phyloP scores from a whole-genome alignment of 768 basidiomycete genomes.

The Termitomyces sp. region DNA sequence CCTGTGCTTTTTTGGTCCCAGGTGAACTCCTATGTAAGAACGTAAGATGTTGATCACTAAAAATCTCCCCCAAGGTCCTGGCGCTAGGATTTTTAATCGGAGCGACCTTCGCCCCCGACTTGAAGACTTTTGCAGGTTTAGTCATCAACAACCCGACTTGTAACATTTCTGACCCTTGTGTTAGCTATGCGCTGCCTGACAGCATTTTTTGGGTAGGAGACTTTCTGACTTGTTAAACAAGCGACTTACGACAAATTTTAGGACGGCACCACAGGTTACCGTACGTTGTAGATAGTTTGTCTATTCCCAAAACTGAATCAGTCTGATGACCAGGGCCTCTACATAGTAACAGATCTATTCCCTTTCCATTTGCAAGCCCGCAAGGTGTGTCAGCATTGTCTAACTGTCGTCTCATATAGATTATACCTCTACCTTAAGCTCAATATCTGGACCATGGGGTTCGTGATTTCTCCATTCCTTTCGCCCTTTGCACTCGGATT shows the following conservation, averaged over 20 bases:
- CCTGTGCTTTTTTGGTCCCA: slow-evolving; percentile 58
- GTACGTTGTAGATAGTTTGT: slow-evolving; percentile 11
- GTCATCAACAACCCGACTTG: not conserved
- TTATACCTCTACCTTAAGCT: slow-evolving; percentile 35
- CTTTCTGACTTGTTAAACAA: not conserved
- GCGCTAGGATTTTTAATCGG: slow-evolving; percentile 48
- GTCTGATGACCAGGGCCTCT: slow-evolving; percentile 31
- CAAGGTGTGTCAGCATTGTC: slow-evolving; percentile 28
- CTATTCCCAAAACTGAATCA: not conserved
- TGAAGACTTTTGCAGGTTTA: slow-evolving; percentile 37
- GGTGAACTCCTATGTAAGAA: slow-evolving; percentile 17
- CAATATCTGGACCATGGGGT: slow-evolving; percentile 71
- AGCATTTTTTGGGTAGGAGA: slow-evolving; percentile 24
- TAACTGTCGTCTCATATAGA: not conserved
- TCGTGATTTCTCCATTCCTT: slow-evolving; percentile 59
- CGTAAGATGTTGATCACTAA: not conserved
- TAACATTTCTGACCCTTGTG: not conserved
- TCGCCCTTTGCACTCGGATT: slow-evolving; percentile 69
- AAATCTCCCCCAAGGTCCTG: slow-evolving; percentile 29
- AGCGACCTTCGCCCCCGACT: slow-evolving; percentile 45
- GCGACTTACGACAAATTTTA: not conserved
- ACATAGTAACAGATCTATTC: slow-evolving; percentile 48
- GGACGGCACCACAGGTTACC: slow-evolving; percentile 51
- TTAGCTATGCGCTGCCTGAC: slow-evolving; percentile 29
- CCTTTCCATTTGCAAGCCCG: slow-evolving; percentile 57